Conservation (phyloP, 441 rosid species). For the Adansonia gregorii region DNA sequence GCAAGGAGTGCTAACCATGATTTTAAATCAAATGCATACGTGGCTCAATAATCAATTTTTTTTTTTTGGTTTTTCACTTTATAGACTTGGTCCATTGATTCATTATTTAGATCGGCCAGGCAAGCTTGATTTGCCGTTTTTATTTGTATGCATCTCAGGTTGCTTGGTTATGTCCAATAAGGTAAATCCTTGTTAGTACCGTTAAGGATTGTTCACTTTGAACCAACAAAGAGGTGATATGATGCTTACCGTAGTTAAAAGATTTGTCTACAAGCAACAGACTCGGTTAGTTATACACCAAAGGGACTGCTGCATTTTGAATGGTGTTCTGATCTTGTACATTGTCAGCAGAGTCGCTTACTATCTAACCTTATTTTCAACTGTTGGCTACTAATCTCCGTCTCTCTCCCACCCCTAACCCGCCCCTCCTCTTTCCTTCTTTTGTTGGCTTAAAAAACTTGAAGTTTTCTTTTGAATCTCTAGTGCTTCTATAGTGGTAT, state of each 20-base stretch:
- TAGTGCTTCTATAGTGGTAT: not conserved
- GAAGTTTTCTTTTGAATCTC: not conserved
- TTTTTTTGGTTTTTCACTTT: not conserved
- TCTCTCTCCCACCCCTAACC: no score
- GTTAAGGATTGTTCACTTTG: slow-evolving; percentile 32
- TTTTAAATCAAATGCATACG: not conserved
- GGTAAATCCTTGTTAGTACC: slow-evolving; percentile 33
- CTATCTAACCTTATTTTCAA: not conserved
- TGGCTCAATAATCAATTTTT: not conserved
- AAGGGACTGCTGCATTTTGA: slow-evolving; percentile 1
- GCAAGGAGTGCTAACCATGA: not conserved
- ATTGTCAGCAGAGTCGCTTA: not conserved
- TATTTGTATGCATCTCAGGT: slow-evolving; percentile 30
- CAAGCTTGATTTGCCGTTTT: slow-evolving; percentile 25
- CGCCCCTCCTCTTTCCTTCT: not conserved
- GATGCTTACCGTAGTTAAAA: slow-evolving; percentile 9
- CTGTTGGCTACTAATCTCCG: not conserved
- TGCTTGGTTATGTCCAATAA: slow-evolving; percentile 52
- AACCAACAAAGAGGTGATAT: slow-evolving; percentile 31
- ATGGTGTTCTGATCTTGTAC: not conserved
- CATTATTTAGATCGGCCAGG: slow-evolving; percentile 26
- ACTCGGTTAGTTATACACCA: slow-evolving; percentile 18
- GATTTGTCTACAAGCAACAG: slow-evolving; percentile 13
- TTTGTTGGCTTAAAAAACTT: not conserved
- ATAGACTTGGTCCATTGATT: slow-evolving; percentile 18